Evolutionary conservation across 2,329 filamentous ascomycete species (phyloP).

Genomic region (Diplodia sapinea): DNA sequence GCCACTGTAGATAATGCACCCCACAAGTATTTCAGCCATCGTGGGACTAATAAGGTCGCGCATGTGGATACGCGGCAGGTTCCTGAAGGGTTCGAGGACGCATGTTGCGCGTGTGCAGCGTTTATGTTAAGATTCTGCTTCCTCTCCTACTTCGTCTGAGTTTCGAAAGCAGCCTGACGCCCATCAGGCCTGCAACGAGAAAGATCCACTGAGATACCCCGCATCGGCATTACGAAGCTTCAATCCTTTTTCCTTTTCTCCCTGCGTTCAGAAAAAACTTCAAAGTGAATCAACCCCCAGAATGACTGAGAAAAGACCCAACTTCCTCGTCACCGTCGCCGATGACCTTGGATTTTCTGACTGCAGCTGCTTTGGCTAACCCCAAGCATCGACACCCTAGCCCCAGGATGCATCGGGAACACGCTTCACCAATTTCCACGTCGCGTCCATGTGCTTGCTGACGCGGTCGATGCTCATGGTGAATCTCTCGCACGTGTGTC

Average conservation of each 20-base stretch:
- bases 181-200: not conserved
- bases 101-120: not conserved
- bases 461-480: constrained; percentile 68
- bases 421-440: constrained; percentile 69
- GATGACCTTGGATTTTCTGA: constrained; percentile 68
- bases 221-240: not conserved
- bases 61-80: not conserved
- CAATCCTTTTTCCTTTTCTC: not conserved
- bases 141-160: not conserved
- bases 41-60: constrained; percentile 2
- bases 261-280: not conserved
- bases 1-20: not conserved
- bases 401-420: constrained; percentile 53
- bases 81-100: not conserved
- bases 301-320: constrained; percentile 52
- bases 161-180: not conserved
- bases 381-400: constrained; percentile 62
- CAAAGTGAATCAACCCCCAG: not conserved
- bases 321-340: constrained; percentile 65
- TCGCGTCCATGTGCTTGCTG: constrained; percentile 68
- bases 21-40: not conserved
- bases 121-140: not conserved
- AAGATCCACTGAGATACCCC: not conserved
- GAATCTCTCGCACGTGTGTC: not conserved
- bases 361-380: constrained; percentile 63